Percentiles rank a stretch among this genome's conserved stretches.
phyloP scores from a whole-genome alignment of 1,284 basidiomycete species.

The Abortiporus biennis region DNA sequence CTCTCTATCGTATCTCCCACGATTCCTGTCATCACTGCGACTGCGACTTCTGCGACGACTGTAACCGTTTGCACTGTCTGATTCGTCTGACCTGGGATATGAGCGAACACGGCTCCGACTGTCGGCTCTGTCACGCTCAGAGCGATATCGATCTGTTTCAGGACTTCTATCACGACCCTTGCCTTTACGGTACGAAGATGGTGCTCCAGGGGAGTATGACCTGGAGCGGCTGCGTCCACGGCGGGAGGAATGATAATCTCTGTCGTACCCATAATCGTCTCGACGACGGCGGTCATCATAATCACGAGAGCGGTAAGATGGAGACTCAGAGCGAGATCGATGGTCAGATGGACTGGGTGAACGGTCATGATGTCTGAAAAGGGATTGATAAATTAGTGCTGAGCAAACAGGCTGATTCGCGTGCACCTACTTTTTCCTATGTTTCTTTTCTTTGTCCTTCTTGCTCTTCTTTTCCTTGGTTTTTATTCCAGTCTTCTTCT shows the following conservation, averaged over 20 bases:
- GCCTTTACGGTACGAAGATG: too few species aligned
- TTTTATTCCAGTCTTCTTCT: conserved; percentile 70
- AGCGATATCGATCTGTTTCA: conserved; percentile 15
- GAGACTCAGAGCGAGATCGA: conserved; percentile 31
- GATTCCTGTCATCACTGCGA: conserved; percentile 7
- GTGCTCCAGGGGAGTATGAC: too few species aligned
- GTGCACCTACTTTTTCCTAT: conserved; percentile 26
- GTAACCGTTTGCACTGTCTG: conserved; percentile 33
- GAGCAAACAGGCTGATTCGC: too few species aligned
- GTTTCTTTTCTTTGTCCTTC: conserved; percentile 53
- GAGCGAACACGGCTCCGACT: conserved; percentile 19
- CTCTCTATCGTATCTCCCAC: conserved; percentile 16
- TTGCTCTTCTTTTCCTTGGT: conserved; percentile 73
- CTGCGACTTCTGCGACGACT: conserved; percentile 20
- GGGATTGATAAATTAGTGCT: conserved; percentile 32
- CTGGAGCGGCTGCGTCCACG: conserved; percentile 24
- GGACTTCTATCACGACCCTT: too few species aligned
- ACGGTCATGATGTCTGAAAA: conserved; percentile 21
- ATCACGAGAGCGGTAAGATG: too few species aligned
- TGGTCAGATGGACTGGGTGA: conserved; percentile 34
- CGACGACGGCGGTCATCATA: conserved; percentile 23
- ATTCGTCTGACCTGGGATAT: conserved; percentile 42
- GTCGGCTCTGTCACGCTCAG: conserved; percentile 10
- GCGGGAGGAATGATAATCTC: conserved; percentile 15
- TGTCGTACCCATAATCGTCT: conserved; percentile 24